Percentiles rank a stretch among this genome's conserved stretches.
Conservation (phyloP, 768 basidiomycete species). For the Collybiopsis confluens region DNA sequence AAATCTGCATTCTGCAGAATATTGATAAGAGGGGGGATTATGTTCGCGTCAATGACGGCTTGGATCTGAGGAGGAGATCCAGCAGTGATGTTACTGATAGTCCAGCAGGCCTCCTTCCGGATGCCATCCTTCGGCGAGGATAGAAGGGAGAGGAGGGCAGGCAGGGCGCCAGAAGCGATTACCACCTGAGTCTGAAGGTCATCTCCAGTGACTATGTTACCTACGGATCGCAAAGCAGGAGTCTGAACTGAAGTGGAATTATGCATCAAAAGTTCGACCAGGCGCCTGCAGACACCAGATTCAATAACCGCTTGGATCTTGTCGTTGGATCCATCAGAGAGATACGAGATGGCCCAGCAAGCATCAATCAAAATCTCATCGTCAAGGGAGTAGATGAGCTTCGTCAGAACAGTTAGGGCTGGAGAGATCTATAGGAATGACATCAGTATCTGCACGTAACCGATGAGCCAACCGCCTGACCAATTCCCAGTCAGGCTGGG, state of each 20-base stretch:
- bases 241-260: slow-evolving; percentile 95
- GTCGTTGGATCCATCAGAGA: slow-evolving; percentile 98
- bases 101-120: slow-evolving; percentile 99
- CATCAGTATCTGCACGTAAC: slow-evolving; percentile 15
- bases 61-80: slow-evolving; percentile 97
- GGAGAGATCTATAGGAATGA: slow-evolving; percentile 77
- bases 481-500: slow-evolving; percentile 97
- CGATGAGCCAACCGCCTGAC: slow-evolving; percentile 41
- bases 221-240: slow-evolving; percentile 95
- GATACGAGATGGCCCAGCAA: slow-evolving; percentile 99
- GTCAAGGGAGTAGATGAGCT: slow-evolving; percentile 97
- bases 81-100: slow-evolving; percentile 97
- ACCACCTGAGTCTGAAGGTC: slow-evolving; percentile 99
- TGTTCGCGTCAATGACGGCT: slow-evolving; percentile 95
- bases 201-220: slow-evolving; percentile 99
- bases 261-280: slow-evolving; percentile 96
- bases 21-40: slow-evolving; percentile 97
- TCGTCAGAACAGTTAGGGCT: slow-evolving; percentile 93
- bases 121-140: slow-evolving; percentile 98
- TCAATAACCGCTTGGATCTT: slow-evolving; percentile 99
- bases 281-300: slow-evolving; percentile 93
- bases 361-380: slow-evolving; percentile 99
- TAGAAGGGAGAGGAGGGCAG: slow-evolving; percentile 87
- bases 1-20: slow-evolving; percentile 97
- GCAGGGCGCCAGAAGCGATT: slow-evolving; percentile 95